These are phyloP conservation scores for Galium porrigens DNA, from an alignment of 305 asterid species.

Conservation along the genomic window DNA sequence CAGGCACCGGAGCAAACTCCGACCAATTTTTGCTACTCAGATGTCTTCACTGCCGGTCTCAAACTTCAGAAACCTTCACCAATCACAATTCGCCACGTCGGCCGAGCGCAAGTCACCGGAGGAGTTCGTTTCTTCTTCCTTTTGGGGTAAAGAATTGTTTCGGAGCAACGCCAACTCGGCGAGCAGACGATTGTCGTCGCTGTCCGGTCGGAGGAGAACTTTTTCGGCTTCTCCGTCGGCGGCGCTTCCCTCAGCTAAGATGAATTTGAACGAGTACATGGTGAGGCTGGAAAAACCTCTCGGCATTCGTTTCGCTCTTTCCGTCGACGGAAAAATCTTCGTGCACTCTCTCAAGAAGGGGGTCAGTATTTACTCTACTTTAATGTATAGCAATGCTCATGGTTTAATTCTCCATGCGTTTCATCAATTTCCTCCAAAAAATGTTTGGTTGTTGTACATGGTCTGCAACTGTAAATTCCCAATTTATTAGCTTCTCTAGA, in stretches of 20 bases:
- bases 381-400: neutral
- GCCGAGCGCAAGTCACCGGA: conserved; percentile 16
- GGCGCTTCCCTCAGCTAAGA: conserved; percentile 27
- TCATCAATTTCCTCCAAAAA: conserved; percentile 10
- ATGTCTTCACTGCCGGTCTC: conserved; percentile 45
- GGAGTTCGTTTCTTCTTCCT: conserved; percentile 22
- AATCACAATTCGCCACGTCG: conserved; percentile 17
- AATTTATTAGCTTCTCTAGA: neutral
- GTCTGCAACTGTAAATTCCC: neutral
- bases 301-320: conserved; percentile 81
- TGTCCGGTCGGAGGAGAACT: conserved; percentile 15
- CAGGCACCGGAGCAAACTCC: neutral
- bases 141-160: conserved; percentile 34
- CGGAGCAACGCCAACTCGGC: conserved; percentile 18
- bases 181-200: conserved; percentile 12
- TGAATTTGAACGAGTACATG: conserved; percentile 79
- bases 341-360: conserved; percentile 88
- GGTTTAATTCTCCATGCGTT: neutral
- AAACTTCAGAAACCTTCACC: conserved; percentile 34
- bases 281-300: conserved; percentile 76
- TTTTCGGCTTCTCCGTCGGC: conserved; percentile 25
- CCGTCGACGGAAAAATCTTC: conserved; percentile 64
- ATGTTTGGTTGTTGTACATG: neutral
- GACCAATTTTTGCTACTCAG: neutral
- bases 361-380: conserved; percentile 26